Conservation (phyloP, 306 rosid genomes). For the Mimosa pudica region DNA sequence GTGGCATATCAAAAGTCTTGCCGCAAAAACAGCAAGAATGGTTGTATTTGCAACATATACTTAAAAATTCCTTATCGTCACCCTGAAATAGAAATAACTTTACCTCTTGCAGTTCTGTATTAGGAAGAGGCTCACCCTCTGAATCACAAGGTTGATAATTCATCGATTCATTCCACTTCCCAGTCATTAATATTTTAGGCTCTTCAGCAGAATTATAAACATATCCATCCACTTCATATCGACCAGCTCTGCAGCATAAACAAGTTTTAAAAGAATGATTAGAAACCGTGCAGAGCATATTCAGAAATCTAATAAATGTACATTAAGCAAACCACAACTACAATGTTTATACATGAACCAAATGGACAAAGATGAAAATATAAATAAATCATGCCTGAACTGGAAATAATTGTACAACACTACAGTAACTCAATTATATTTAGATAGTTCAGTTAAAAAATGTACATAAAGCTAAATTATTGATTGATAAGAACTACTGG, state of each 20-base stretch:
- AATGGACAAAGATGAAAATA: background rate
- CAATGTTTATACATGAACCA: background rate
- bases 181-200: constrained; percentile 78
- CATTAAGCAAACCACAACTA: background rate
- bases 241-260: constrained; percentile 62
- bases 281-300: background rate
- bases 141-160: constrained; percentile 72
- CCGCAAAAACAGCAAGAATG: background rate
- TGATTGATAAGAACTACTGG: constrained; percentile 1
- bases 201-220: constrained; percentile 75
- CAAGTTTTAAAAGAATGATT: background rate
- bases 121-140: constrained; percentile 81
- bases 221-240: constrained; percentile 86
- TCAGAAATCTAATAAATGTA: background rate
- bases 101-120: constrained; percentile 75
- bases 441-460: background rate
- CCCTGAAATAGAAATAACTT: background rate
- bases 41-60: background rate
- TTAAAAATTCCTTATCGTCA: background rate
- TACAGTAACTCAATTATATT: background rate
- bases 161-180: constrained; percentile 76
- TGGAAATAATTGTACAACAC: background rate
- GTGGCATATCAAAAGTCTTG: constrained; percentile 2
- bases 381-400: background rate
- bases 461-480: background rate